Evolutionary conservation across 2,329 filamentous ascomycete species (phyloP).

Genomic region (Xylaria sp.): DNA sequence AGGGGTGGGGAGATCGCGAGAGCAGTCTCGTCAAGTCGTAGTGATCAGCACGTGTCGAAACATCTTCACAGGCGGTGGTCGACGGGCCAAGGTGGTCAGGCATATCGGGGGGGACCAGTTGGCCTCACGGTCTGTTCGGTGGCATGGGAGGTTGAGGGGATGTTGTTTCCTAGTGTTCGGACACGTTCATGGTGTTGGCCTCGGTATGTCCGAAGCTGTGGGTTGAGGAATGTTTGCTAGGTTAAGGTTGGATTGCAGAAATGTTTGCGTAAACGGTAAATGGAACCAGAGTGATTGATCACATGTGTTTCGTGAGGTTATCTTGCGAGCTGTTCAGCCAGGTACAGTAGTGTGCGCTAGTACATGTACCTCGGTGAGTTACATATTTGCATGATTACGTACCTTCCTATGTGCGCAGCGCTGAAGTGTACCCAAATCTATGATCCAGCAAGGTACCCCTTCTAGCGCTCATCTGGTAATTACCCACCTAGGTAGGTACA

Average conservation of each 20-base stretch:
- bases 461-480: too few relatives aligned
- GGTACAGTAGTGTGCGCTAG: not conserved
- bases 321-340: not conserved
- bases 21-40: slow-evolving; percentile 52
- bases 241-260: not conserved
- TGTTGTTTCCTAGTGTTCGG: not conserved
- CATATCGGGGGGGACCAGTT: slow-evolving; percentile 49
- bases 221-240: too few relatives aligned
- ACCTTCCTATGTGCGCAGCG: too few relatives aligned
- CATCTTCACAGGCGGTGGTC: slow-evolving; percentile 41
- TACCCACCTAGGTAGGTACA: too few relatives aligned
- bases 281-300: slow-evolving; percentile 5
- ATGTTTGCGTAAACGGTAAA: slow-evolving; percentile 5
- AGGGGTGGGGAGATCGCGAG: slow-evolving; percentile 71
- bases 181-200: slow-evolving; percentile 22
- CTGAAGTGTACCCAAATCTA: too few relatives aligned
- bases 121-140: slow-evolving; percentile 30
- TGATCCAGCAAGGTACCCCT: too few relatives aligned
- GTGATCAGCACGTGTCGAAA: slow-evolving; percentile 39
- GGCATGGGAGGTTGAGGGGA: slow-evolving; percentile 29
- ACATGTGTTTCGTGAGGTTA: slow-evolving; percentile 21
- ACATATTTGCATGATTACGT: too few relatives aligned
- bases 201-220: not conserved
- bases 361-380: not conserved
- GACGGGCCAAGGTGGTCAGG: slow-evolving; percentile 49